These are phyloP conservation scores for Fraxinus quadrangulata DNA, from an alignment of 257 asterid genomes.

Conservation along the genomic window DNA sequence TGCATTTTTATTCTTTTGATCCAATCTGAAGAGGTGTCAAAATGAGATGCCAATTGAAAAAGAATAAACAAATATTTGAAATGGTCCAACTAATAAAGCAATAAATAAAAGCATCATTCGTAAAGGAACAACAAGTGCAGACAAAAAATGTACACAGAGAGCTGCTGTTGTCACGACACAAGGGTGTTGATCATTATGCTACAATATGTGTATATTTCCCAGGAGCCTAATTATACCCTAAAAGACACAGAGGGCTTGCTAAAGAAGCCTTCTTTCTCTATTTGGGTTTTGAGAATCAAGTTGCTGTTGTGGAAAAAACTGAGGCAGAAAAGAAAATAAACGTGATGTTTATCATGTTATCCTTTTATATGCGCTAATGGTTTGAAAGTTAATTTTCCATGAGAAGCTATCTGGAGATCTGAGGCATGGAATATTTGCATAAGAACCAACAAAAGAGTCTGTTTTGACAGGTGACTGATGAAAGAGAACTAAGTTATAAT, in stretches of 20 bases:
- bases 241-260: background rate
- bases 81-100: background rate
- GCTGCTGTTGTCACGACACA: background rate
- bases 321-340: too few species aligned
- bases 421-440: background rate
- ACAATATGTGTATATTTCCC: background rate
- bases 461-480: conserved; percentile 17
- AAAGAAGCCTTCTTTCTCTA: background rate
- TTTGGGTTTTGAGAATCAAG: too few species aligned
- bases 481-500: conserved; percentile 6
- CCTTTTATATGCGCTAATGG: too few species aligned
- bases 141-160: background rate
- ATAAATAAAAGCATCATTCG: background rate
- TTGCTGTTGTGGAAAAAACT: too few species aligned
- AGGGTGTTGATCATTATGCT: background rate
- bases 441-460: background rate
- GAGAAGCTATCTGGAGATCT: background rate
- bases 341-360: too few species aligned
- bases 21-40: background rate
- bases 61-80: background rate
- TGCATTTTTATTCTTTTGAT: background rate
- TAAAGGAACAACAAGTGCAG: background rate
- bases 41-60: background rate
- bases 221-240: background rate
- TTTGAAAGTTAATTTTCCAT: too few species aligned